A percentile compares a stretch with the other conserved stretches of the same genome.
phyloP scores from a whole-genome alignment of 2,329 filamentous ascomycete species.

The Elsinoe ampelina region DNA sequence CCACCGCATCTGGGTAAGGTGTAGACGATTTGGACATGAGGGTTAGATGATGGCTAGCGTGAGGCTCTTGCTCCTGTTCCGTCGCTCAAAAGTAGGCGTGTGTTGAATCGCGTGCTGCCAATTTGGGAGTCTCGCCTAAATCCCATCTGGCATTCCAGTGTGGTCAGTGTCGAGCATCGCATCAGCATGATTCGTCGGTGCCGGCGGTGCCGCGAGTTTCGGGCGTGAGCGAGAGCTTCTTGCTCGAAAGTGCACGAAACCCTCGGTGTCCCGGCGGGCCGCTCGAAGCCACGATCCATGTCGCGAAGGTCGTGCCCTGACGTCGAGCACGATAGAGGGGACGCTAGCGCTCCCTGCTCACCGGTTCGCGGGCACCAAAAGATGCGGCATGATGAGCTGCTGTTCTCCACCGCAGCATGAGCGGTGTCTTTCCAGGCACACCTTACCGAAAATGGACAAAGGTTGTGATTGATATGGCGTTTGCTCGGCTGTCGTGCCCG shows the following conservation, averaged over 20 bases:
- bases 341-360: conserved; percentile 5
- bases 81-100: conserved; percentile 1
- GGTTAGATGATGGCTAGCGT: neutral
- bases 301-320: neutral
- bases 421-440: neutral
- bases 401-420: neutral
- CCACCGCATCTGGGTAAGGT: conserved; percentile 1
- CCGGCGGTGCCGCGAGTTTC: conserved; percentile 10
- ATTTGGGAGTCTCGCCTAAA: conserved; percentile 10
- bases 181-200: conserved; percentile 6
- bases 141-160: conserved; percentile 5
- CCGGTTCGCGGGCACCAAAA: conserved; percentile 3
- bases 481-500: conserved; percentile 1
- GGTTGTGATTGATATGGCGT: neutral
- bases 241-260: neutral
- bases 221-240: conserved; percentile 8
- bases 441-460: neutral
- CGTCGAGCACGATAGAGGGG: no score
- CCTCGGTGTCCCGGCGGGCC: conserved; percentile 7
- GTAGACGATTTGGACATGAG: neutral
- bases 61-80: conserved; percentile 1
- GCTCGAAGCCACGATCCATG: neutral
- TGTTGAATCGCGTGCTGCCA: conserved; percentile 10
- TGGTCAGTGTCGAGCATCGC: neutral
- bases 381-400: conserved; percentile 6